These are phyloP conservation scores for Priceomyces castillae DNA, from an alignment of 805 yeast genomes.

Conservation along the genomic window DNA sequence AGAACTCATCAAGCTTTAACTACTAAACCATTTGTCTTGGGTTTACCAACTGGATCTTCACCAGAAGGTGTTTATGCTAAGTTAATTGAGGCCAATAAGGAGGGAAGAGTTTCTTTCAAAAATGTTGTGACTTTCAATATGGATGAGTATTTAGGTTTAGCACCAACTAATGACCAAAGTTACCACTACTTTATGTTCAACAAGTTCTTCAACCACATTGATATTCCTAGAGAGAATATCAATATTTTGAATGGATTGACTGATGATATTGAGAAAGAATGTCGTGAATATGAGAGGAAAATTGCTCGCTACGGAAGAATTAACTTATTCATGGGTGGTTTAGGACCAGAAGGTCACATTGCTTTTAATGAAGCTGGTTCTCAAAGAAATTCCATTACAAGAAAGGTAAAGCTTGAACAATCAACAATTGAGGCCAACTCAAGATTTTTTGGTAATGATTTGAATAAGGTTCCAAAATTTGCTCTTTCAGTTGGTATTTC, in stretches of 20 bases:
- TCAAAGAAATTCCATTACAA: conserved; percentile 41
- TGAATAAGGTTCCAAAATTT: conserved; percentile 45
- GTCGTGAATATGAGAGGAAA: conserved; percentile 46
- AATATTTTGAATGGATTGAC: conserved; percentile 55
- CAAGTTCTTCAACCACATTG: conserved; percentile 54
- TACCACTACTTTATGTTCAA: conserved; percentile 59
- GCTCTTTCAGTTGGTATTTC: conserved; percentile 59
- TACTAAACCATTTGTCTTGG: conserved; percentile 49
- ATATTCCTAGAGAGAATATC: conserved; percentile 50
- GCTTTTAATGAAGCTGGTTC: conserved; percentile 62
- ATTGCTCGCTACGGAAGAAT: conserved; percentile 49
- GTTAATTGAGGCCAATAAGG: conserved; percentile 43
- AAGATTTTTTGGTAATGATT: conserved; percentile 49
- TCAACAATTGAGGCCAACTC: conserved; percentile 54
- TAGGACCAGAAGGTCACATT: conserved; percentile 61
- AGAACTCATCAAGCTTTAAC: conserved; percentile 45
- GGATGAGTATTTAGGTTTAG: conserved; percentile 57
- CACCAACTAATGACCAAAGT: conserved; percentile 48
- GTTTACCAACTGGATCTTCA: conserved; percentile 61
- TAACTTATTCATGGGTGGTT: conserved; percentile 55
- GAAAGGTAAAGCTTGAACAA: conserved; percentile 46
- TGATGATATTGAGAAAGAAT: conserved; percentile 43
- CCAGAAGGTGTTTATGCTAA: conserved; percentile 54
- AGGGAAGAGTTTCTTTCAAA: conserved; percentile 43
- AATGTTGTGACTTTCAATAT: conserved; percentile 60